These are phyloP conservation scores for Dendrocalamus latiflorus DNA, from an alignment of 202 grass and related monocot species.

Conservation along the genomic window DNA sequence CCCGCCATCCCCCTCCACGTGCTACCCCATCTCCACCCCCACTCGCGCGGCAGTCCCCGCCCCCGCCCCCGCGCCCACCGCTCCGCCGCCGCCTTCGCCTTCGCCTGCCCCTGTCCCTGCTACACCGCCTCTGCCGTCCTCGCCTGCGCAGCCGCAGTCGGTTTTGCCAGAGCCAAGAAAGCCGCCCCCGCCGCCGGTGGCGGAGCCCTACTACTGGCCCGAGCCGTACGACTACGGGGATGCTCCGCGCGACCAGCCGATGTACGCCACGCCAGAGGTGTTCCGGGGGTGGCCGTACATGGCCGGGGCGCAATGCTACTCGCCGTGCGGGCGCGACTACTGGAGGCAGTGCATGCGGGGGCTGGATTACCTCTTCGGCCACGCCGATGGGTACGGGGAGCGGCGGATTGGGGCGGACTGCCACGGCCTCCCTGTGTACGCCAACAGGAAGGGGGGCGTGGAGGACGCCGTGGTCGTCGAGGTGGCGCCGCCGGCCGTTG, in stretches of 20 bases:
- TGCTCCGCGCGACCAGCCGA: background rate
- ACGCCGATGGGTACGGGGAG: slow-evolving; percentile 86
- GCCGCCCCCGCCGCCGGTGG: slow-evolving; percentile 2
- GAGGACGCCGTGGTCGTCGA: slow-evolving; percentile 50
- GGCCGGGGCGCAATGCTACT: background rate
- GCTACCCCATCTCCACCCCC: slow-evolving; percentile 55
- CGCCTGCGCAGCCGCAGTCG: background rate
- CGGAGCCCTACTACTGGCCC: slow-evolving; percentile 52
- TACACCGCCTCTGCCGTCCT: background rate
- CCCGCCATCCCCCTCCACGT: slow-evolving; percentile 54
- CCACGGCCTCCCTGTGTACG: slow-evolving; percentile 67
- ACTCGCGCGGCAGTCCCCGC: background rate
- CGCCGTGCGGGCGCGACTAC: slow-evolving; percentile 24
- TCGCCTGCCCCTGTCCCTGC: background rate
- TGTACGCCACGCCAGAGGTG: slow-evolving; percentile 58
- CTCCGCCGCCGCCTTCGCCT: background rate
- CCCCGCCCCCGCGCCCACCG: background rate
- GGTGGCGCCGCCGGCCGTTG: slow-evolving; percentile 37
- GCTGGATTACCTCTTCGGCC: slow-evolving; percentile 84
- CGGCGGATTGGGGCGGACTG: slow-evolving; percentile 48
- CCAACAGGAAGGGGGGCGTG: slow-evolving; percentile 53
- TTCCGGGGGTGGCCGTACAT: slow-evolving; percentile 66
- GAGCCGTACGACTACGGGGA: slow-evolving; percentile 45
- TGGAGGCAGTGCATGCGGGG: slow-evolving; percentile 68
- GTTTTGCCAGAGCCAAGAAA: background rate